Conservation (phyloP, 495 filamentous ascomycete species). For the Lepidopterella palustris region DNA sequence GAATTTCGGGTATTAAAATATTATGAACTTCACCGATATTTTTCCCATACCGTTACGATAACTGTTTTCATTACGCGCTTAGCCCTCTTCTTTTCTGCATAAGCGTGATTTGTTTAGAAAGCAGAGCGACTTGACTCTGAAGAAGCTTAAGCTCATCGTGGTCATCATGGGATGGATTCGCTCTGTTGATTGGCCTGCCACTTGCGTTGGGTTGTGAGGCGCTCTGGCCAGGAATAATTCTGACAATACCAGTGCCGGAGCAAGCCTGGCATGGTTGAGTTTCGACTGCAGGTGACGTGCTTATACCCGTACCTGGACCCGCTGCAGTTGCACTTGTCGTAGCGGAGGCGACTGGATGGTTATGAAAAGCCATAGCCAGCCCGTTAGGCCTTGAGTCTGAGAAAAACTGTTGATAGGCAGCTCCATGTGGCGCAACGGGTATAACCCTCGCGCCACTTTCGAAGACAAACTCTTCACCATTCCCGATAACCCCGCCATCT, state of each 20-base stretch:
- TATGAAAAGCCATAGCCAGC: background rate
- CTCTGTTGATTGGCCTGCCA: no score
- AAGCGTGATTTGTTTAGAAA: slow-evolving; percentile 1
- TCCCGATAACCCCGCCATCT: background rate
- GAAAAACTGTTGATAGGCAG: background rate
- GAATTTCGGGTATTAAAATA: no score
- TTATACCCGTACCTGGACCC: background rate
- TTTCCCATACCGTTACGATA: no score
- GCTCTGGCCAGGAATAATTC: background rate
- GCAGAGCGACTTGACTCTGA: slow-evolving; percentile 3
- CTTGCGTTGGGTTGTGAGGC: no score
- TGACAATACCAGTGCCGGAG: slow-evolving; percentile 1
- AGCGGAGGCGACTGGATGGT: background rate
- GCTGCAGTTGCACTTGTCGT: background rate
- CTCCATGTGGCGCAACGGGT: no score
- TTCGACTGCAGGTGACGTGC: no score
- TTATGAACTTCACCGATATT: no score
- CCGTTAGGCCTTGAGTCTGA: background rate
- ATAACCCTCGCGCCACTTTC: background rate
- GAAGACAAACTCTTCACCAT: background rate
- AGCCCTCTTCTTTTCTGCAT: background rate
- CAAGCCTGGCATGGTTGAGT: background rate
- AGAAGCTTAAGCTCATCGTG: slow-evolving; percentile 8
- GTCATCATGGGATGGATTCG: no score
- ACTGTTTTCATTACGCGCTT: no score